Conservation (phyloP, 73 alveolate species). For the Urostyla sp. region DNA sequence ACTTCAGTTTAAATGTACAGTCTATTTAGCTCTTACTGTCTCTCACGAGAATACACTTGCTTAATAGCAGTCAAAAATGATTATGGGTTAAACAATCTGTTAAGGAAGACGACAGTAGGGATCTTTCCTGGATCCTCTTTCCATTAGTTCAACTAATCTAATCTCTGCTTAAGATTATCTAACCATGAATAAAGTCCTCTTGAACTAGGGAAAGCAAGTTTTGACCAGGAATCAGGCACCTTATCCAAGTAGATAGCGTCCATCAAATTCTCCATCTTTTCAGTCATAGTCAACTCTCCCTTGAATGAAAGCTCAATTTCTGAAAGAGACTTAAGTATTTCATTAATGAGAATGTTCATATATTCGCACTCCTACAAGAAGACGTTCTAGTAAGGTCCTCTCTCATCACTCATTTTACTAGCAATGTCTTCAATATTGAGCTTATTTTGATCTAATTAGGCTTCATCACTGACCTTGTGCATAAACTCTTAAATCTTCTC, state of each 20-base stretch:
- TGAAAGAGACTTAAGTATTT: slow-evolving; percentile 89
- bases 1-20: slow-evolving; percentile 98
- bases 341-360: slow-evolving; percentile 92
- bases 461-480: slow-evolving; percentile 77
- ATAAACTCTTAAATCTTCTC: slow-evolving; percentile 87
- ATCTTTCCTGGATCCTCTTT: slow-evolving; percentile 93
- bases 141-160: slow-evolving; percentile 93
- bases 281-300: slow-evolving; percentile 98
- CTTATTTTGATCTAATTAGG: slow-evolving; percentile 78
- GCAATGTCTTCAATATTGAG: slow-evolving; percentile 90
- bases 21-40: slow-evolving; percentile 95
- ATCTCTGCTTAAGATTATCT: slow-evolving; percentile 92
- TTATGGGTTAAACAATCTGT: slow-evolving; percentile 99
- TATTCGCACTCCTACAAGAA: slow-evolving; percentile 97
- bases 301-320: slow-evolving; percentile 95
- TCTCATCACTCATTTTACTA: slow-evolving; percentile 87
- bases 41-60: slow-evolving; percentile 96
- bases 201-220: slow-evolving; percentile 96
- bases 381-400: slow-evolving; percentile 95
- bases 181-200: slow-evolving; percentile 99
- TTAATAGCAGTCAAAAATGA: slow-evolving; percentile 99
- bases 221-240: slow-evolving; percentile 97
- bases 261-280: slow-evolving; percentile 94
- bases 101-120: slow-evolving; percentile 95
- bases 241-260: slow-evolving; percentile 92